Base-by-base conservation (phyloP, 495 filamentous ascomycete genomes). In the Umbilicaria muhlenbergii region DNA sequence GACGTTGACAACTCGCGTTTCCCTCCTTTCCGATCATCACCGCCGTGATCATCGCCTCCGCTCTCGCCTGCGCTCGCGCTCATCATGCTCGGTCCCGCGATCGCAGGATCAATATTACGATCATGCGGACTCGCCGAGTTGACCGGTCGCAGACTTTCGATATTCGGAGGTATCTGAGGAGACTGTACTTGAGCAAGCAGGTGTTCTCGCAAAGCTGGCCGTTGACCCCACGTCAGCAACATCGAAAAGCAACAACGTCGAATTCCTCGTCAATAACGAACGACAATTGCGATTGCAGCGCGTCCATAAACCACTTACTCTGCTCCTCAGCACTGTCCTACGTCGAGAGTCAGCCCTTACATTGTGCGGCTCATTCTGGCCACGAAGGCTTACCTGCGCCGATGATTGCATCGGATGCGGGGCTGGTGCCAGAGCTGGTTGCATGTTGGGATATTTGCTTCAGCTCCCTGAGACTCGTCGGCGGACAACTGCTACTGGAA, bases 1-100 rank as follows among this genome's bases (percentile, higher is more conserved):
- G 85, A 91, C 12, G 85, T 87, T 17, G 86, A 94, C 39, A 98
- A 64, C 63, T 95, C 91, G 36, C 91, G 73, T 64, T 94, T 94
- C 31, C 79, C 79, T 7, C 63, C 62, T 55, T 73, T 77, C 42
- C 64, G 55, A 18, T 54, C 56, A 32, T 56, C 53, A 34, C 65
- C 55, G 15, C 54, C 56, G 12, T 54, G 47, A 16, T 58, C 65
- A 36, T 57, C 58, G 8, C 58, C 59, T 3, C 62, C 58, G 37
- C 62, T 42, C 11, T 65, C 63, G 6, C 51, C 49, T 7, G 38
- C 39, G 24, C 41, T 35, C 10, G 32, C 42, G 13, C 35, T 24
- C 12, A 51, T 50, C 52, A 55, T 55, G 11, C 51, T 21, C 16
- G 50, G 21, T 24, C 69, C 67, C 6, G 69, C 64, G 33, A 73